Conservation (phyloP, 345 rosid genomes). For the Euphorbia tirucalli region DNA sequence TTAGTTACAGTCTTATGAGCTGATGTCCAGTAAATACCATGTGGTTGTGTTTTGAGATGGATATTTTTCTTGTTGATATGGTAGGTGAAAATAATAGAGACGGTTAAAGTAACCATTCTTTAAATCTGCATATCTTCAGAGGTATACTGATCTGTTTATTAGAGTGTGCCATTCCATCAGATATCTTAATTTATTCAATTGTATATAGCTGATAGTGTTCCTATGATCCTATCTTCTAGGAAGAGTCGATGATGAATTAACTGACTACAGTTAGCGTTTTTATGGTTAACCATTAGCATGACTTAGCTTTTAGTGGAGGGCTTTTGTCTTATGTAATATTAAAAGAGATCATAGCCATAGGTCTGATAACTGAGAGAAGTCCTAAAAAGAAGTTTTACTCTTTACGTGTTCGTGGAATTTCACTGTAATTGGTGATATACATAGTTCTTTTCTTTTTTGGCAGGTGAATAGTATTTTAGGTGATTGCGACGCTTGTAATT, state of each 20-base stretch:
- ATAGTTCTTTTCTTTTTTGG: slow-evolving; percentile 20
- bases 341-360: neutral
- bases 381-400: neutral
- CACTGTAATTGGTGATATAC: slow-evolving; percentile 5
- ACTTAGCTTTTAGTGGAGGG: neutral
- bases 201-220: neutral
- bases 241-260: neutral
- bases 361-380: slow-evolving; percentile 1
- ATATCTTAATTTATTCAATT: neutral
- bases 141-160: neutral
- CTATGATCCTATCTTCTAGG: neutral
- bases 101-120: neutral
- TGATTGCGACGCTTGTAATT: slow-evolving; percentile 21
- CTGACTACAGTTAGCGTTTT: neutral
- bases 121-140: neutral
- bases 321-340: neutral
- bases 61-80: neutral
- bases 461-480: slow-evolving; percentile 52
- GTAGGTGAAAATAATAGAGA: neutral
- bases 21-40: neutral
- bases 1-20: neutral
- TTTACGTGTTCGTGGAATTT: neutral
- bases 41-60: neutral
- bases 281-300: neutral
- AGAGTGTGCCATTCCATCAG: neutral